phyloP scores from a whole-genome alignment of 2,329 filamentous ascomycete genomes.

The Penicillium sp. region DNA sequence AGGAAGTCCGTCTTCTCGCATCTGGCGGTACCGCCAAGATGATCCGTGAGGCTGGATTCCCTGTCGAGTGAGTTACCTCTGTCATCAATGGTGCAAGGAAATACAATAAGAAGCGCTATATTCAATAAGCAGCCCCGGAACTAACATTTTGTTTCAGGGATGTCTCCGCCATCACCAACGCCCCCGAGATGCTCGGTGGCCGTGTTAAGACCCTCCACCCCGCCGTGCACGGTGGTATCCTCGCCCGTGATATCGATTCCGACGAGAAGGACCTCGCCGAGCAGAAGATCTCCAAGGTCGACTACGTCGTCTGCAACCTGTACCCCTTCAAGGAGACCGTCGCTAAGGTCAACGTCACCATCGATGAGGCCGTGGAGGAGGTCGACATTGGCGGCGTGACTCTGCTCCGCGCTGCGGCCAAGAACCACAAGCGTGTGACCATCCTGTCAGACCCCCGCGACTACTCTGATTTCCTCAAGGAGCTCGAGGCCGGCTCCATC shows the following conservation, averaged over 20 bases:
- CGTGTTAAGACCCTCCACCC: slow-evolving; percentile 95
- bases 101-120: not conserved
- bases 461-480: slow-evolving; percentile 90
- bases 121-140: not conserved
- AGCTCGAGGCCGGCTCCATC: slow-evolving; percentile 83
- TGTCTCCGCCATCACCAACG: slow-evolving; percentile 93
- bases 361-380: slow-evolving; percentile 95
- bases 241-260: slow-evolving; percentile 88
- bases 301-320: slow-evolving; percentile 96
- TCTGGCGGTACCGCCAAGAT: slow-evolving; percentile 94
- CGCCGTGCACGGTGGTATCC: slow-evolving; percentile 79
- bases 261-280: slow-evolving; percentile 96
- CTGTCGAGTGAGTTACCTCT: slow-evolving; percentile 72
- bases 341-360: slow-evolving; percentile 93
- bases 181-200: slow-evolving; percentile 93
- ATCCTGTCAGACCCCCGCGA: slow-evolving; percentile 93
- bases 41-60: slow-evolving; percentile 94
- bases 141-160: slow-evolving; percentile 58
- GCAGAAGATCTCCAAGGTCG: slow-evolving; percentile 92
- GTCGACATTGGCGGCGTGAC: slow-evolving; percentile 98
- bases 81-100: not conserved
- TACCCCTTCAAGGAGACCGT: slow-evolving; percentile 99
- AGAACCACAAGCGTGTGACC: slow-evolving; percentile 94
- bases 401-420: slow-evolving; percentile 90
- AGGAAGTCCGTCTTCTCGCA: slow-evolving; percentile 88